phyloP scores from a whole-genome alignment of 2,329 filamentous ascomycete species.

The Monosporascus sp. region DNA sequence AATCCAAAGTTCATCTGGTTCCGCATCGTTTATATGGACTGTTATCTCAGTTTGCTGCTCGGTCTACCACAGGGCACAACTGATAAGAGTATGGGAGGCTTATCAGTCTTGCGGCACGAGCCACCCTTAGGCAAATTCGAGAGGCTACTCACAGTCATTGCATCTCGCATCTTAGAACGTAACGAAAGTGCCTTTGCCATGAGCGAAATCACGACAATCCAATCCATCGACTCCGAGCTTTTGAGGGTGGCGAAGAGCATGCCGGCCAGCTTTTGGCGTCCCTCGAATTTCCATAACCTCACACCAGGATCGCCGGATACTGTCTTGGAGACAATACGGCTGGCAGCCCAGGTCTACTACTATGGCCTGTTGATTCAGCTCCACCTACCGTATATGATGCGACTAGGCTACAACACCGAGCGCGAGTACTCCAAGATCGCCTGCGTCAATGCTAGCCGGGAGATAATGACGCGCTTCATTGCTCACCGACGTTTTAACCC shows the following conservation, averaged over 20 bases:
- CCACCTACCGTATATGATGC: conserved; percentile 39
- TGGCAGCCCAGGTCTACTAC: conserved; percentile 35
- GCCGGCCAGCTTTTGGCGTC: conserved; percentile 32
- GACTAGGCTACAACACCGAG: conserved; percentile 1
- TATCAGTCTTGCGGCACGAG: conserved; percentile 13
- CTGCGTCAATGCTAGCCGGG: conserved; percentile 31
- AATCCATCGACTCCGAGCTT: conserved; percentile 29
- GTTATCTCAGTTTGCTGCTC: conserved; percentile 29
- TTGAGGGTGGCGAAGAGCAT: conserved; percentile 24
- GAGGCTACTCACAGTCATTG: conserved; percentile 25
- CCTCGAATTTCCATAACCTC: conserved; percentile 12
- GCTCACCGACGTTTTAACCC: conserved; percentile 24
- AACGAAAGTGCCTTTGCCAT: conserved; percentile 21
- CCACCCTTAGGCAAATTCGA: conserved; percentile 26
- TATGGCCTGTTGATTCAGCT: conserved; percentile 36
- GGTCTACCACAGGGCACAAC: conserved; percentile 24
- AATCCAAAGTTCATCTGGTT: conserved; percentile 23
- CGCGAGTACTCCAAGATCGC: conserved; percentile 27
- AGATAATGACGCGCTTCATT: conserved; percentile 31
- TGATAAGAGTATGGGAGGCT: conserved; percentile 10
- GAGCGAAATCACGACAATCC: conserved; percentile 20
- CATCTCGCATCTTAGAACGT: conserved; percentile 32
- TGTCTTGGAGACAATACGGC: conserved; percentile 26
- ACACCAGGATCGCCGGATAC: too few relatives aligned
- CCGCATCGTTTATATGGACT: conserved; percentile 29